Percentiles rank a stretch among this genome's conserved stretches.
Evolutionary conservation across 2,329 filamentous ascomycete genomes (phyloP).

Genomic region (Talaromyces sp.): DNA sequence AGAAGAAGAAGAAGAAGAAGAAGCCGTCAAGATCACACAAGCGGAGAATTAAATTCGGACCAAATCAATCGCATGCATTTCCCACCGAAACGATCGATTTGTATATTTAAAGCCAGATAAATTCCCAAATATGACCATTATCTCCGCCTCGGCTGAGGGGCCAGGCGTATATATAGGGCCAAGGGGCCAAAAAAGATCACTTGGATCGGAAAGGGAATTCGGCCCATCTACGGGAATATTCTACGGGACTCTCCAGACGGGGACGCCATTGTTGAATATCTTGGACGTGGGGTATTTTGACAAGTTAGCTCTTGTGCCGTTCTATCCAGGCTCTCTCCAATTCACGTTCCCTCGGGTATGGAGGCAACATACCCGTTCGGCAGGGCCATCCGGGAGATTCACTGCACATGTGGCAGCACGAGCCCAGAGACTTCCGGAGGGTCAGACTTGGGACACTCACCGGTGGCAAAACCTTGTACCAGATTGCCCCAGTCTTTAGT

Average conservation of each 20-base stretch:
- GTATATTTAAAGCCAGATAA: too few species aligned
- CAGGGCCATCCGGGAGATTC: constrained; percentile 15
- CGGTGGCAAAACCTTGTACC: too few species aligned
- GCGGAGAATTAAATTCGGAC: neutral
- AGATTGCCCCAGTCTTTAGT: too few species aligned
- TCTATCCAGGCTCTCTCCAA: too few species aligned
- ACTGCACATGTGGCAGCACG: neutral
- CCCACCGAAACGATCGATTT: neutral
- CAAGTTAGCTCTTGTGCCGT: too few species aligned
- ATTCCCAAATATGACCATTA: too few species aligned
- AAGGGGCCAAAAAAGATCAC: neutral
- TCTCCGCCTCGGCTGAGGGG: neutral
- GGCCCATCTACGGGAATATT: neutral
- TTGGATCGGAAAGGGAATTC: constrained; percentile 2
- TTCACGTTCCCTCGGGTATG: constrained; percentile 12
- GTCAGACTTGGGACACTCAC: too few species aligned
- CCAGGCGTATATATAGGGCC: neutral
- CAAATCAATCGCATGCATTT: too few species aligned
- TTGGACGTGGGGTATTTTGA: too few species aligned
- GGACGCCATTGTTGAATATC: too few species aligned
- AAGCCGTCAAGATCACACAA: neutral
- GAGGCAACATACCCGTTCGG: constrained; percentile 2
- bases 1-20: neutral
- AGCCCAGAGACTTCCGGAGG: too few species aligned
- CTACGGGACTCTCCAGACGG: too few species aligned